phyloP scores from a whole-genome alignment of 495 filamentous ascomycete species.

The Friedmanniomyces simplex region DNA sequence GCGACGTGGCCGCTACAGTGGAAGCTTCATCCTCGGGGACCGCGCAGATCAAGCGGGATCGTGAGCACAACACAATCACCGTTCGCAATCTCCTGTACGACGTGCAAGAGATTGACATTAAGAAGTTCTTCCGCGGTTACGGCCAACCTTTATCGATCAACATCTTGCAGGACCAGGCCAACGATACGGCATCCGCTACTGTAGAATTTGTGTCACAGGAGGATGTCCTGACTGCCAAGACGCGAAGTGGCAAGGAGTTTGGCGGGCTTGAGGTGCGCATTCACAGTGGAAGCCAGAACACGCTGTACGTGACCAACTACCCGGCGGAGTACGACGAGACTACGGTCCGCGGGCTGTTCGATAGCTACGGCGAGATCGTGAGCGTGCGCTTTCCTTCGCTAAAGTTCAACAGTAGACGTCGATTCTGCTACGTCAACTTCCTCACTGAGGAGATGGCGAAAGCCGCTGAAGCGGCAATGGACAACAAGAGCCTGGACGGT shows the following conservation, averaged over 20 bases:
- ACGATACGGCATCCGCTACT: conserved; percentile 53
- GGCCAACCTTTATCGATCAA: conserved; percentile 71
- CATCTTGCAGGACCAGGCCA: conserved; percentile 46
- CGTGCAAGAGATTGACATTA: conserved; percentile 58
- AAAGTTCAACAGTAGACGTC: conserved; percentile 73
- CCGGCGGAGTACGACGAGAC: conserved; percentile 76
- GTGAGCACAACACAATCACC: conserved; percentile 78
- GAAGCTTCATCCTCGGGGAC: conserved; percentile 29
- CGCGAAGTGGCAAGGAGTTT: conserved; percentile 66
- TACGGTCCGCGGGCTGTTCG: conserved; percentile 68
- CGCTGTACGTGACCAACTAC: conserved; percentile 85
- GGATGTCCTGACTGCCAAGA: conserved; percentile 69
- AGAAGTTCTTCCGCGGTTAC: conserved; percentile 83
- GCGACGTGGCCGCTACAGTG: conserved; percentile 29
- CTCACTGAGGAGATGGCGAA: conserved; percentile 34
- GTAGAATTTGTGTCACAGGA: conserved; percentile 78
- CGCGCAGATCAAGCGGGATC: conserved; percentile 57
- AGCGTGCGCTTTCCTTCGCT: conserved; percentile 84
- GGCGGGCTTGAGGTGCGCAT: conserved; percentile 61
- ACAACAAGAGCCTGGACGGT: conserved; percentile 56
- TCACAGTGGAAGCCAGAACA: conserved; percentile 58
- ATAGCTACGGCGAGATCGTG: conserved; percentile 67
- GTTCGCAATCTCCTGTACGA: conserved; percentile 62
- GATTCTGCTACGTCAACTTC: conserved; percentile 93
- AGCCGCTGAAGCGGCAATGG: conserved; percentile 48